Percentiles rank a stretch among this genome's conserved stretches.
These are phyloP conservation scores for Heliamphora pulchella DNA, from an alignment of 179 eudicot genomes.

Conservation along the genomic window DNA sequence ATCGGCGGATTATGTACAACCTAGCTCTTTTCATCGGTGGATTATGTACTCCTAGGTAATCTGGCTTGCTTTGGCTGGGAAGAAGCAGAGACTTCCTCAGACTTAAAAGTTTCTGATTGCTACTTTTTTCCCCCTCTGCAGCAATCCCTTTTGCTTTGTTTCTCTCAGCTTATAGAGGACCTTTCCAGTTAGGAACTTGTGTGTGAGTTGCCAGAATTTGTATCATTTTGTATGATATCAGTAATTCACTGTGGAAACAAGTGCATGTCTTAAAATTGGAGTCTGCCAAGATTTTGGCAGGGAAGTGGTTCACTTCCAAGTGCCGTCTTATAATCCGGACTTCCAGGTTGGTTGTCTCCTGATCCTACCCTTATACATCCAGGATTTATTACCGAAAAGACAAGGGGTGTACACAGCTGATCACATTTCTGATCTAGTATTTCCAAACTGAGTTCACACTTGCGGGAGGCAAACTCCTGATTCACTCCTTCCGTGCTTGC, in stretches of 20 bases:
- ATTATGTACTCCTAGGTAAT: constrained; percentile 9
- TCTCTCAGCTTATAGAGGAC: not conserved
- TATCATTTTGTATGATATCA: not conserved
- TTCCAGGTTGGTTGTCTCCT: not conserved
- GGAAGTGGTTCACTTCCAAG: not conserved
- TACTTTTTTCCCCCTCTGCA: not conserved
- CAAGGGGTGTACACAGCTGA: not conserved
- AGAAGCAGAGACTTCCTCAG: constrained; percentile 2
- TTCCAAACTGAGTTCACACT: not conserved
- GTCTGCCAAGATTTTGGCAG: constrained; percentile 4
- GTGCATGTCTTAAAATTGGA: not conserved
- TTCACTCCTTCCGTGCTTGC: not conserved
- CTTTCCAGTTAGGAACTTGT: not conserved
- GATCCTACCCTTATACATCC: not conserved
- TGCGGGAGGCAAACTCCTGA: not conserved
- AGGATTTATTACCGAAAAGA: not conserved
- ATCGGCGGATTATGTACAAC: constrained; percentile 13
- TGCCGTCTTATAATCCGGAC: constrained; percentile 4
- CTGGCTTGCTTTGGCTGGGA: constrained; percentile 14
- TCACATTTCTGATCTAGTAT: not conserved
- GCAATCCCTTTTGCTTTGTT: not conserved
- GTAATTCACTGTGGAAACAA: not conserved
- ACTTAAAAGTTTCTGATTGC: not conserved
- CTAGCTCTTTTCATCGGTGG: constrained; percentile 18
- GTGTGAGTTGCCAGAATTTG: not conserved